Percentiles rank a stretch among this genome's conserved stretches.
Evolutionary conservation across 176 grass and related monocot species (phyloP).

Genomic region (Rhipidocladum racemiflorum): DNA sequence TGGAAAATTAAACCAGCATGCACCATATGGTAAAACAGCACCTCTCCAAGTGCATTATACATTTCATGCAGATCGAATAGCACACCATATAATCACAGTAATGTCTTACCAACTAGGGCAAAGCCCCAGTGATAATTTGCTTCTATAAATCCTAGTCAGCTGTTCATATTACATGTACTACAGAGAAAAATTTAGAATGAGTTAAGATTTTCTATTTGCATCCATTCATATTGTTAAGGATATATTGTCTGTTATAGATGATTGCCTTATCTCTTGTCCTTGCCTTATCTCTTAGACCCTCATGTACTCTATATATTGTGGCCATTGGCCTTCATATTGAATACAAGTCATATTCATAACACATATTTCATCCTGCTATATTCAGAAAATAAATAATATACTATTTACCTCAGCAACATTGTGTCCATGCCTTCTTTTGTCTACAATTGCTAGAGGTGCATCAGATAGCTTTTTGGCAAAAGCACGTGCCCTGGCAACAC

Average conservation of each 20-base stretch:
- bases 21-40: not conserved
- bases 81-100: not conserved
- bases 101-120: not conserved
- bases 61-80: conserved; percentile 11
- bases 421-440: conserved; percentile 97
- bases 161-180: not conserved
- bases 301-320: no score
- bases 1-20: not conserved
- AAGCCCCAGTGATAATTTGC: not conserved
- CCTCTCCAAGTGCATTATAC: conserved; percentile 15
- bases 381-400: conserved; percentile 7
- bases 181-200: not conserved
- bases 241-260: no score
- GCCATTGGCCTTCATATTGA: no score
- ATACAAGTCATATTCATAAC: no score
- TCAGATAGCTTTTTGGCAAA: conserved; percentile 97
- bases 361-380: not conserved
- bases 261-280: no score
- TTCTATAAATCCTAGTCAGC: conserved; percentile 9
- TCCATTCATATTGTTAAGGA: no score
- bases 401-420: conserved; percentile 83
- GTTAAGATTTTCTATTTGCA: not conserved
- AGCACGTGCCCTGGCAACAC: conserved; percentile 85
- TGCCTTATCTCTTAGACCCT: no score
- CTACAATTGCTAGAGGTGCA: conserved; percentile 94